Base-by-base conservation (phyloP, 192 early-diverging fungal species). In the Umbelopsis ramanniana region DNA sequence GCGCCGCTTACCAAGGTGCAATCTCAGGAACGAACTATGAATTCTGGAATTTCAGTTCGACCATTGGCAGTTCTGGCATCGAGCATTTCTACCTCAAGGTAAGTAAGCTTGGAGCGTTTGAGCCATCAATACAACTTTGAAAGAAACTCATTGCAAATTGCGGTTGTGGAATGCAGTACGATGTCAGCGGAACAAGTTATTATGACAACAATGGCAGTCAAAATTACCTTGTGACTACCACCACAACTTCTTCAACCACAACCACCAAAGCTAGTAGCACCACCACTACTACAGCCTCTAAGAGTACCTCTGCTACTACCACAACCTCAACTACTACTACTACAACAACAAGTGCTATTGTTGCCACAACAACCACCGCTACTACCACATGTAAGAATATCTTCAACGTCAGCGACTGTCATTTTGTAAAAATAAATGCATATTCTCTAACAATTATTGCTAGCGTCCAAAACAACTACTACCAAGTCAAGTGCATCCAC, bases 161-260 rank as follows among this genome's bases (percentile, higher is more conserved):
- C 6, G 40, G 1, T 43, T 43, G 11, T 43, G 11, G 29, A 43
- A 2, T 43, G 40, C 26, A 71, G 50, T 78, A 78, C 67, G 14
- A 53, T 7, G 75, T 72, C 2, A 53, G 12, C 1, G 76, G 76
- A 4, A 48, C 23, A 23, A 71, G 11, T 63, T 77, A 78, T 70
- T 78, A 66, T 57, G 76, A 78, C 33, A 70, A 68, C 38, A 78
- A 78, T 57, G 35, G 43, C 46, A 35, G n/a, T 8, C 26, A 69
- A 37, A 69, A 69, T 48, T 69, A 69, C 24, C 9, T 33, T 15
- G 68, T 69, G 9, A 38, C 67, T 6, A 38, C 35, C 38, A 45
- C 37, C 6, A 46, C 67, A 19, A 45, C 33, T 47, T 19, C 17
- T 10, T 35, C 67, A 8, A 45, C 67, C 22, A 22, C 50, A 52